Conservation (phyloP, 164 flowering plant genomes). For the Aristolochia contorta region DNA sequence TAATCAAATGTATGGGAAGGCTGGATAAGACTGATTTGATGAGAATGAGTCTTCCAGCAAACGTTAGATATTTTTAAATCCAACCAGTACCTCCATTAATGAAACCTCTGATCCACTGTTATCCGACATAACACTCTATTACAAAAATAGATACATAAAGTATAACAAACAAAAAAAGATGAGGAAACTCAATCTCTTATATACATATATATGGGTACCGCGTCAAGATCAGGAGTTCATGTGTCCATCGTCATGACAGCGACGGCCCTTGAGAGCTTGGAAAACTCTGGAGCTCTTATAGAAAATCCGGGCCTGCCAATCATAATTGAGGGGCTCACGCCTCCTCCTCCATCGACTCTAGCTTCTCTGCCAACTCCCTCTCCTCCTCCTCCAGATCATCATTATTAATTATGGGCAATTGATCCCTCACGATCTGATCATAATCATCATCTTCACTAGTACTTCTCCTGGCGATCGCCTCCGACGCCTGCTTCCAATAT, state of each 20-base stretch:
- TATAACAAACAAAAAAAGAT: too few species aligned
- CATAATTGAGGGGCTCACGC: conserved; percentile 49
- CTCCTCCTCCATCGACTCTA: conserved; percentile 57
- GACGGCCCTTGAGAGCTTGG: conserved; percentile 35
- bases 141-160: too few species aligned
- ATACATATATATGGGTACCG: not conserved
- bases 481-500: conserved; percentile 12
- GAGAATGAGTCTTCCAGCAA: too few species aligned
- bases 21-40: too few species aligned
- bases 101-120: not conserved
- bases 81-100: not conserved
- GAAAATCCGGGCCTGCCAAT: conserved; percentile 56
- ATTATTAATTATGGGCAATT: too few species aligned
- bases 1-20: too few species aligned
- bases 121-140: not conserved
- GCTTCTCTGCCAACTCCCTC: conserved; percentile 25
- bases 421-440: too few species aligned
- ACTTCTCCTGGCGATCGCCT: too few species aligned
- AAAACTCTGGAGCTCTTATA: conserved; percentile 54
- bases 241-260: not conserved
- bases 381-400: not conserved
- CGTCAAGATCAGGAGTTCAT: not conserved
- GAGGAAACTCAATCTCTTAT: not conserved
- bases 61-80: too few species aligned
- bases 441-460: too few species aligned